These are phyloP conservation scores for Pestalotiopsis sp. DNA, from an alignment of 2,329 filamentous ascomycete species.

Conservation along the genomic window DNA sequence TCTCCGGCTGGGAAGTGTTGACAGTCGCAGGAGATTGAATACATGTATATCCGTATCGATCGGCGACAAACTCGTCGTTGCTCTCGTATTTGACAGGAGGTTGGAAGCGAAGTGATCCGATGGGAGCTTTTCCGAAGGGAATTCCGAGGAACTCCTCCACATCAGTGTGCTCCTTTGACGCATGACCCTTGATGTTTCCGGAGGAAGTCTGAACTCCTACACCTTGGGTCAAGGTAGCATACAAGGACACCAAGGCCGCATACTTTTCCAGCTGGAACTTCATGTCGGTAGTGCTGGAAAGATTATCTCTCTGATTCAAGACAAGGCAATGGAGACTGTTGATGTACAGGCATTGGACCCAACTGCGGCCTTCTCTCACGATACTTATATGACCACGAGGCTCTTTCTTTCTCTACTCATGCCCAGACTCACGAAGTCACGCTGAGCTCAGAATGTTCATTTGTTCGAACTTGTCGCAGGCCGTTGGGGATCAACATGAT, in stretches of 20 bases:
- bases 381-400: neutral
- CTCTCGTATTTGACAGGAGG: constrained; percentile 12
- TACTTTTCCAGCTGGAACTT: neutral
- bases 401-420: neutral
- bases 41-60: neutral
- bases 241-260: neutral
- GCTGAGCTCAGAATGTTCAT: neutral
- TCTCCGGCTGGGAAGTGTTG: neutral
- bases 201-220: neutral
- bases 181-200: neutral
- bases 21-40: neutral
- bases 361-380: neutral
- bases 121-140: constrained; percentile 20
- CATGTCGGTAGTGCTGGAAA: neutral
- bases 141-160: constrained; percentile 15
- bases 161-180: neutral
- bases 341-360: neutral
- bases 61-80: neutral
- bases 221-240: neutral
- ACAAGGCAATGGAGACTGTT: neutral
- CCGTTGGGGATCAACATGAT: neutral
- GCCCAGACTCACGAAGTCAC: neutral
- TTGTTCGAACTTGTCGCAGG: neutral
- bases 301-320: neutral
- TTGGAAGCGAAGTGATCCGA: constrained; percentile 18